phyloP scores from a whole-genome alignment of 345 rosid species.

The Tarenaya hassleriana region DNA sequence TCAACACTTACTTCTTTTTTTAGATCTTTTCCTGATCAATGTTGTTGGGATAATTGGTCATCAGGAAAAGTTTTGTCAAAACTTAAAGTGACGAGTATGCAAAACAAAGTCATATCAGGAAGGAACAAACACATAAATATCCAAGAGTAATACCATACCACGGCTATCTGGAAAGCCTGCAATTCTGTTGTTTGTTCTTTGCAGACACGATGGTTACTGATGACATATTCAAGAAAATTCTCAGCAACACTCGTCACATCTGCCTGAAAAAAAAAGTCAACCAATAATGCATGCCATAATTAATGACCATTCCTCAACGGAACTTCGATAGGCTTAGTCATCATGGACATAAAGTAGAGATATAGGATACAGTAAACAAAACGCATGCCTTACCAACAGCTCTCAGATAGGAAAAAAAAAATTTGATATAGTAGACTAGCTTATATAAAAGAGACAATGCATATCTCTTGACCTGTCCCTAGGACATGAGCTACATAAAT shows the following conservation, averaged over 20 bases:
- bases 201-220: slow-evolving; percentile 54
- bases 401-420: slow-evolving; percentile 8
- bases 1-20: too few species aligned
- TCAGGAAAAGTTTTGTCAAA: not conserved
- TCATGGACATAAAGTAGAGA: slow-evolving; percentile 9
- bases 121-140: slow-evolving; percentile 1
- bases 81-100: too few species aligned
- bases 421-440: slow-evolving; percentile 2
- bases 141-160: slow-evolving; percentile 38
- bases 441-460: slow-evolving; percentile 17
- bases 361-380: not conserved
- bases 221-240: slow-evolving; percentile 58
- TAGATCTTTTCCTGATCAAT: not conserved
- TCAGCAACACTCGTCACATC: slow-evolving; percentile 50
- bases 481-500: slow-evolving; percentile 15
- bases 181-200: slow-evolving; percentile 48
- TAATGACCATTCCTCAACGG: slow-evolving; percentile 4
- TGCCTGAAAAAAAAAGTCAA: slow-evolving; percentile 40
- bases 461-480: too few species aligned
- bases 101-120: too few species aligned
- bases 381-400: slow-evolving; percentile 6
- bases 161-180: slow-evolving; percentile 82
- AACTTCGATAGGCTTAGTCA: slow-evolving; percentile 10
- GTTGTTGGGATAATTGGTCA: not conserved
- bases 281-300: slow-evolving; percentile 13